These are phyloP conservation scores for Hortaea werneckii DNA, from an alignment of 2,329 filamentous ascomycete species.

Conservation along the genomic window DNA sequence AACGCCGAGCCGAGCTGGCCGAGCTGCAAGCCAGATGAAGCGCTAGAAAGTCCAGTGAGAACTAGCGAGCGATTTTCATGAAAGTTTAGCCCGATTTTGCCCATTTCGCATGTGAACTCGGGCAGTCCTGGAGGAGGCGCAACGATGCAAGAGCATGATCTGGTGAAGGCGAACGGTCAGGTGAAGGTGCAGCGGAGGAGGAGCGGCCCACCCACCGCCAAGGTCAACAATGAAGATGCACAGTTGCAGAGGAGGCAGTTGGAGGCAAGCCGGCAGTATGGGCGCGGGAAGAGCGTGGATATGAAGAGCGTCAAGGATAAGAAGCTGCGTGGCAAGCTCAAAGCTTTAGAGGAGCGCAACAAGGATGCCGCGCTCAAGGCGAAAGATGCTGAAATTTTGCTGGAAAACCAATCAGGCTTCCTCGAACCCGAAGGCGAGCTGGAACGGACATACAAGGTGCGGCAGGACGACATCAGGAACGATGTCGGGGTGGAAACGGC, in stretches of 20 bases:
- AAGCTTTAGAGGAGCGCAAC: conserved; percentile 70
- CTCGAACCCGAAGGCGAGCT: conserved; percentile 80
- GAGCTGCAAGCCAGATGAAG: neutral
- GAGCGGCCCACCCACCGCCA: conserved; percentile 17
- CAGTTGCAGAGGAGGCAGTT: conserved; percentile 23
- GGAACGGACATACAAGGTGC: conserved; percentile 84
- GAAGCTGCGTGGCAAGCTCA: conserved; percentile 75
- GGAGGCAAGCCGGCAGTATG: conserved; percentile 52
- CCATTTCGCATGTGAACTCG: neutral
- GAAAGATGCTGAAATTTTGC: conserved; percentile 88
- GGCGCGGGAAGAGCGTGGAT: conserved; percentile 67
- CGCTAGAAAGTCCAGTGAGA: neutral
- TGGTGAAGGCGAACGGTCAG: conserved; percentile 17
- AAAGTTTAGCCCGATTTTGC: neutral
- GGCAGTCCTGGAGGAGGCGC: neutral
- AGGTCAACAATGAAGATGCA: conserved; percentile 21
- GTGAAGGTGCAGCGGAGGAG: conserved; percentile 14
- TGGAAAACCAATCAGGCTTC: conserved; percentile 78
- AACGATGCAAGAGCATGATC: conserved; percentile 15
- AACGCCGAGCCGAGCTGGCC: neutral
- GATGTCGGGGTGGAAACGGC: conserved; percentile 73
- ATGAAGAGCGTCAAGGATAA: conserved; percentile 71
- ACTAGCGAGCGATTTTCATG: neutral
- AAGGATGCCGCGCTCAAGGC: conserved; percentile 71
- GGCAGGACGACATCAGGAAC: conserved; percentile 71